A percentile compares a stretch with the other conserved stretches of the same genome.
phyloP scores from a whole-genome alignment of 148 eudicot species.

The Oxyria digyna region DNA sequence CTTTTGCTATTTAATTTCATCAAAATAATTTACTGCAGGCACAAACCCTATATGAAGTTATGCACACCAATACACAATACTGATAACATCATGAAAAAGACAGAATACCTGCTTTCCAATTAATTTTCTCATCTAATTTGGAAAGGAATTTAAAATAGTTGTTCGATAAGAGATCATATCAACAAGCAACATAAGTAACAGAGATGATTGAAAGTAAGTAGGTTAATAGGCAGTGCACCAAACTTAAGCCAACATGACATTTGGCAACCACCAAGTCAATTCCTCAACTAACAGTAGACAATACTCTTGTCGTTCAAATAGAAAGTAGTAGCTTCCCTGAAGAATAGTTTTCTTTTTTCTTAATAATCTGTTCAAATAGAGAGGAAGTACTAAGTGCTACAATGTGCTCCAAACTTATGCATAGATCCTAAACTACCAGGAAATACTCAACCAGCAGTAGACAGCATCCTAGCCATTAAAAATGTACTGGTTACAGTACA shows the following conservation, averaged over 20 bases:
- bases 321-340: neutral
- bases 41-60: neutral
- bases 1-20: neutral
- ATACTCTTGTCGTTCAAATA: neutral
- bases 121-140: neutral
- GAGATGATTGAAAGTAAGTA: neutral
- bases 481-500: neutral
- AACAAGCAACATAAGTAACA: neutral
- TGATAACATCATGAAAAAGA: neutral
- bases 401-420: neutral
- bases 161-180: neutral
- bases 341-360: no score
- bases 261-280: neutral
- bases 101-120: neutral
- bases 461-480: neutral
- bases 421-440: neutral
- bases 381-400: neutral
- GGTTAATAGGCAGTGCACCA: neutral
- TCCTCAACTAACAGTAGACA: neutral
- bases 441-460: neutral
- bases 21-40: neutral
- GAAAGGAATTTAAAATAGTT: neutral
- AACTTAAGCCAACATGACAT: neutral
- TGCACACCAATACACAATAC: neutral
- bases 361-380: neutral